Evolutionary conservation across 345 rosid genomes (phyloP), one percentile per base, ranked within the genome.

Genomic region (Salix koriyanagi): DNA sequence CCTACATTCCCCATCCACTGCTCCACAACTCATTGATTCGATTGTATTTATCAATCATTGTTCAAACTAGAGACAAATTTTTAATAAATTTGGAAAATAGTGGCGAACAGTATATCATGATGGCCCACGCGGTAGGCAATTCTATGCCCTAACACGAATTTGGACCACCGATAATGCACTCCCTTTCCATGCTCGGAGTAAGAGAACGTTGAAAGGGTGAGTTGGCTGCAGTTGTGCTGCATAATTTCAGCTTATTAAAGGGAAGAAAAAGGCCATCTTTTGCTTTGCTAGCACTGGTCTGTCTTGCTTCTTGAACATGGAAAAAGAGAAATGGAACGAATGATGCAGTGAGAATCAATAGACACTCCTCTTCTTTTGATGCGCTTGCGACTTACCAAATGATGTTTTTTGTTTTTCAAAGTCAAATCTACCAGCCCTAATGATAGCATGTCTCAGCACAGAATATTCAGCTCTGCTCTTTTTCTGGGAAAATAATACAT

Each of bases 61-160:
- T 54, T 77, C 11, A 50, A 21, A 79, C 70, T 69, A 71, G 81
- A 83, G 88, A 88, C 89, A 86, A 83, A 78, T 1, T 68, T 65
- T 67, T 41, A 37, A 69, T 67, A 23, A 64, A 60, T 69, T 74
- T 62, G 79, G 75, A 71, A 34, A 64, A 61, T 32, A 56, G 65
- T 79, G 84, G 69, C 77, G 74, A 80, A 72, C 60, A 56, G 75
- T 75, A 41, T 54, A 76, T 36, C 37, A 36, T 80, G 83, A 77
- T 80, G 85, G 68, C 75, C 87, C 86, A 76, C 82, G 7, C 25
- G 19, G 5, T 10, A 34, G 54, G 28, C 86, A 74, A 80, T 81
- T 82, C 54, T 75, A 50, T 44, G 80, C 71, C 64, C 52, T 67
- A 23, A 44, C 68, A 30, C 26, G 65, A 74, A 39, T 67, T 75